Evolutionary conservation across 352 stramenopile genomes (phyloP).

Genomic region (Aphanomyces euteiches): DNA sequence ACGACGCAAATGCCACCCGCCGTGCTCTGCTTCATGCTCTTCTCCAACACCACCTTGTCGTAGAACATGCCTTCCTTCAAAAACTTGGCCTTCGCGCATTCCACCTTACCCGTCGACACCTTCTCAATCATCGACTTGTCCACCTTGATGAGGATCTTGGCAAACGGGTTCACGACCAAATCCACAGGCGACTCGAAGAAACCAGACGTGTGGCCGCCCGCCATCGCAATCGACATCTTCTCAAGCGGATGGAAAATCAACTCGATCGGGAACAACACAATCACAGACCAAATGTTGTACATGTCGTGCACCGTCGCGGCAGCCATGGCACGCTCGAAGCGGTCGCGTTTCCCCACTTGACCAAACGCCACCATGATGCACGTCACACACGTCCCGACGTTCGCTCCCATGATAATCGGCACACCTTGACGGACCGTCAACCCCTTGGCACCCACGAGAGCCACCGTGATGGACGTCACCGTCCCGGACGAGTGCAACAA

Average conservation of each 20-base stretch:
- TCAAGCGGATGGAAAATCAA: constrained; percentile 38
- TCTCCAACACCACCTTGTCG: constrained; percentile 16
- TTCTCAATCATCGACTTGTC: constrained; percentile 39
- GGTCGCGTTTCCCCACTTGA: constrained; percentile 52
- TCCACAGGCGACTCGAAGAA: constrained; percentile 30
- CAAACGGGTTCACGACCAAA: constrained; percentile 28
- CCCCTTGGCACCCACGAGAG: constrained; percentile 39
- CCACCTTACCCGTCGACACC: constrained; percentile 36
- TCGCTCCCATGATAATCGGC: constrained; percentile 80
- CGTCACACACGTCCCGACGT: constrained; percentile 69
- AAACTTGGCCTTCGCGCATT: constrained; percentile 37
- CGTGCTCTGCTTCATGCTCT: constrained; percentile 40
- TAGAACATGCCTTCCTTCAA: constrained; percentile 42
- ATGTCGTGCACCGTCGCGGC: constrained; percentile 34
- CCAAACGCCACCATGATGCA: constrained; percentile 74
- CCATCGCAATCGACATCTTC: constrained; percentile 33
- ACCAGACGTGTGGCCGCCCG: neutral
- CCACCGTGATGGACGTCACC: constrained; percentile 50
- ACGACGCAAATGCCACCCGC: constrained; percentile 46
- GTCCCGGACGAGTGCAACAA: constrained; percentile 47
- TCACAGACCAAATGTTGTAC: constrained; percentile 70
- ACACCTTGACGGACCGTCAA: constrained; percentile 56
- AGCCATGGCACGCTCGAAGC: constrained; percentile 40
- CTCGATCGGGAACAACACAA: constrained; percentile 48
- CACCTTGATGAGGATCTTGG: constrained; percentile 18